A percentile compares a stretch with the other conserved stretches of the same genome.
Evolutionary conservation across 1,284 basidiomycete species (phyloP).

Genomic region (Boletellus deceptivus): DNA sequence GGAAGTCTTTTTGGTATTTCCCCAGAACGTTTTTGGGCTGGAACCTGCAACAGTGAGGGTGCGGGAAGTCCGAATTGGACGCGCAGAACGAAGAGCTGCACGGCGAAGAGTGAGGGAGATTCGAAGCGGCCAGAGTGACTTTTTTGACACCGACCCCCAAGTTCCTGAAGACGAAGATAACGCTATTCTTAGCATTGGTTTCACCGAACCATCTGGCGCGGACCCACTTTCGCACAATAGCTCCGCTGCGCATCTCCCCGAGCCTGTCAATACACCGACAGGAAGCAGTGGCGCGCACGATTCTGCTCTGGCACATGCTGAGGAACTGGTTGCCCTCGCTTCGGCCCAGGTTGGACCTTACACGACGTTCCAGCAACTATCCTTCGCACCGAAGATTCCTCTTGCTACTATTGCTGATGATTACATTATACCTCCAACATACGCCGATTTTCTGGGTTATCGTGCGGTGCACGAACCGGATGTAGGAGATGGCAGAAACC

Average conservation of each 20-base stretch:
- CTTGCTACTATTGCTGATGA: conserved; percentile 83
- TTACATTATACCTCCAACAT: conserved; percentile 85
- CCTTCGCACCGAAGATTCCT: conserved; percentile 79
- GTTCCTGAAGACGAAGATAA: conserved; percentile 53
- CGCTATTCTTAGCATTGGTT: conserved; percentile 62
- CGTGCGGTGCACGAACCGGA: conserved; percentile 60
- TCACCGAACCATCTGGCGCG: conserved; percentile 43
- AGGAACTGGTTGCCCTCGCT: conserved; percentile 67
- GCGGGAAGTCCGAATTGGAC: conserved; percentile 84
- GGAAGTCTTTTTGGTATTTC: conserved; percentile 84
- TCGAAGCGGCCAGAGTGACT: conserved; percentile 47
- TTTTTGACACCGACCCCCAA: conserved; percentile 44
- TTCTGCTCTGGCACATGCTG: conserved; percentile 43
- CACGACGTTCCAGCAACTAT: conserved; percentile 84
- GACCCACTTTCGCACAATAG: conserved; percentile 24
- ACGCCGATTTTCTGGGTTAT: conserved; percentile 72
- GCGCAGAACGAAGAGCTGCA: conserved; percentile 80
- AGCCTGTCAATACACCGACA: conserved; percentile 19
- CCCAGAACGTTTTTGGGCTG: conserved; percentile 84
- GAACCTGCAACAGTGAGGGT: conserved; percentile 88
- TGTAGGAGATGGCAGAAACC: conserved; percentile 43
- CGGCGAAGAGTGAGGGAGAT: conserved; percentile 69
- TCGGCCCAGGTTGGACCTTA: conserved; percentile 75
- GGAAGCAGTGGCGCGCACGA: conserved; percentile 29
- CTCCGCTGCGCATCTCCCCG: conserved; percentile 28